Conservation (phyloP, 1,284 basidiomycete species). For the Heterobasidion parviporum region DNA sequence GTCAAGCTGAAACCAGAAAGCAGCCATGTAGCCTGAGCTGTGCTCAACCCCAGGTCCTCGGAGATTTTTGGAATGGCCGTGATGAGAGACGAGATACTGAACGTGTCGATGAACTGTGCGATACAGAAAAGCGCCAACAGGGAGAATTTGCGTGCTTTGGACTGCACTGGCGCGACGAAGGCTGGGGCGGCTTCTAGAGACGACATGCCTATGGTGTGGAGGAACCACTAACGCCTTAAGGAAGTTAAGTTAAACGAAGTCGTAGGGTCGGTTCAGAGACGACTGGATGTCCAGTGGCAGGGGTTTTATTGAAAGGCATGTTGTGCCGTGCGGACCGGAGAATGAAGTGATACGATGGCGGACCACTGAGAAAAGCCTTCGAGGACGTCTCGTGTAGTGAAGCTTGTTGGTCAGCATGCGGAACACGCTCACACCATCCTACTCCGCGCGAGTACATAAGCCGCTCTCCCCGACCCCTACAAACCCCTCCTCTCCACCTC, state of each 20-base stretch:
- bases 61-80: slow-evolving; percentile 18
- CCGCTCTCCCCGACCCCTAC: background rate
- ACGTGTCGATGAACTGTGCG: slow-evolving; percentile 17
- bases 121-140: slow-evolving; percentile 17
- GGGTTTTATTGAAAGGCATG: background rate
- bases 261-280: background rate
- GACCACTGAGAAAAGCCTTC: background rate
- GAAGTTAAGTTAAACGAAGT: background rate
- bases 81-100: slow-evolving; percentile 19
- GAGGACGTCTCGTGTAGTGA: background rate
- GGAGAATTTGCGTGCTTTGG: background rate
- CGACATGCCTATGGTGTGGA: background rate
- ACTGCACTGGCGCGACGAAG: background rate
- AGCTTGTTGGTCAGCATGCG: background rate
- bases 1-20: slow-evolving; percentile 34
- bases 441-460: background rate
- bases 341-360: background rate
- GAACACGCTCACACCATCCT: background rate
- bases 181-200: background rate
- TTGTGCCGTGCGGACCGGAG: background rate
- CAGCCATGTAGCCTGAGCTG: slow-evolving; percentile 24
- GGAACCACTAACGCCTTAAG: background rate
- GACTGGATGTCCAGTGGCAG: background rate
- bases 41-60: slow-evolving; percentile 16
- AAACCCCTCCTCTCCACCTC: background rate